phyloP scores from a whole-genome alignment of 164 flowering plant species.

The Buxus sempervirens region DNA sequence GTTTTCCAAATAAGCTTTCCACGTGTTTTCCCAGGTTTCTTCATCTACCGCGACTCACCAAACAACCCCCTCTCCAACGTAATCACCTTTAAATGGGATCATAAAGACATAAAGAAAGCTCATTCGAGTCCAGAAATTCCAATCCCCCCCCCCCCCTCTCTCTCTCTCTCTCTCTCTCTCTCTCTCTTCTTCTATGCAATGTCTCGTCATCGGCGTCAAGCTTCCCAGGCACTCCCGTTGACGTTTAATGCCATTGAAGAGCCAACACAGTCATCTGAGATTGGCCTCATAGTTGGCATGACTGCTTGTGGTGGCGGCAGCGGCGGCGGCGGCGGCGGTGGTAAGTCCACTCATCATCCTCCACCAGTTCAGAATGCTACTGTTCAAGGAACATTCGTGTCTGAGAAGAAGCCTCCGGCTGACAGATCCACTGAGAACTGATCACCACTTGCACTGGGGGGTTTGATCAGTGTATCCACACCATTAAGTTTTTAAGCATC shows the following conservation, averaged over 20 bases:
- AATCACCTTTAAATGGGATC: no score
- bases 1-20: no score
- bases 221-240: conserved; percentile 7
- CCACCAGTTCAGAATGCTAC: background rate
- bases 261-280: background rate
- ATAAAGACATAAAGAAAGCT: no score
- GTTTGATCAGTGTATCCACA: no score
- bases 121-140: no score
- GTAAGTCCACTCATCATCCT: background rate
- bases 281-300: background rate
- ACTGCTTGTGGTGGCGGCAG: background rate
- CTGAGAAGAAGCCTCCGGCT: background rate
- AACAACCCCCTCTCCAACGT: no score
- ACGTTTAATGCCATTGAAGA: conserved; percentile 3
- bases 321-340: background rate
- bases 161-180: no score
- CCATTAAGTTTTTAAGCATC: no score
- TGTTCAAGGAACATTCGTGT: background rate
- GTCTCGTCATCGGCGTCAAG: conserved; percentile 18
- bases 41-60: no score
- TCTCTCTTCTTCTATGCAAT: conserved; percentile 1
- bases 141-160: no score
- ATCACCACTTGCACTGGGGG: no score
- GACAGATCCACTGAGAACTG: background rate
- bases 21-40: no score